Conservation (phyloP, 2,329 filamentous ascomycete genomes). For the Penicillium sp. region DNA sequence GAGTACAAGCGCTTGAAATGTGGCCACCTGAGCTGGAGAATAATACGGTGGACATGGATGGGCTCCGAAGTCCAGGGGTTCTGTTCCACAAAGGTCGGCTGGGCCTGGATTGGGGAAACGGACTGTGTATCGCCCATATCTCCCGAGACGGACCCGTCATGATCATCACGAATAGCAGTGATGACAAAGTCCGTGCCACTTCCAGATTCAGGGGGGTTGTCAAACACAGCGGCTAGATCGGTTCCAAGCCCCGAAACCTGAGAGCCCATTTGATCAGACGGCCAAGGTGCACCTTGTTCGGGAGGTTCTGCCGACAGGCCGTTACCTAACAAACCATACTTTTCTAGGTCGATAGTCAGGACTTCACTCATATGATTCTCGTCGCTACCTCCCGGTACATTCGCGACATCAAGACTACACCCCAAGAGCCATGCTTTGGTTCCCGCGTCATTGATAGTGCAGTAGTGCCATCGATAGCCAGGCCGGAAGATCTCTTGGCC, state of each 20-base stretch:
- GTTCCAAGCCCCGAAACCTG: constrained; percentile 68
- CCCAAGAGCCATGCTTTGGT: constrained; percentile 97
- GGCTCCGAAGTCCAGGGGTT: constrained; percentile 64
- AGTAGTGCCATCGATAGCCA: constrained; percentile 98
- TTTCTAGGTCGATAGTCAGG: constrained; percentile 85
- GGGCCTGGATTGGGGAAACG: constrained; percentile 27
- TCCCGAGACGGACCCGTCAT: constrained; percentile 45
- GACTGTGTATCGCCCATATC: constrained; percentile 47
- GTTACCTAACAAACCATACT: constrained; percentile 86
- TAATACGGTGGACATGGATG: constrained; percentile 93
- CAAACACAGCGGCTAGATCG: constrained; percentile 83
- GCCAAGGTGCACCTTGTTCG: constrained; percentile 47
- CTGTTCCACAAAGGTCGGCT: constrained; percentile 35
- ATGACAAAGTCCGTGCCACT: constrained; percentile 89
- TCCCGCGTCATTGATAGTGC: constrained; percentile 89
- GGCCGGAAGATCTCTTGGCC: constrained; percentile 88
- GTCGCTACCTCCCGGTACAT: constrained; percentile 66
- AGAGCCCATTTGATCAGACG: constrained; percentile 55
- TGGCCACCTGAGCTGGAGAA: constrained; percentile 91
- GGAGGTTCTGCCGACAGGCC: constrained; percentile 59
- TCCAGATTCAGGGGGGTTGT: constrained; percentile 76
- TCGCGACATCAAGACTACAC: constrained; percentile 71
- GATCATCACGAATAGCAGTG: constrained; percentile 76
- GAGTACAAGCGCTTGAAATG: constrained; percentile 91
- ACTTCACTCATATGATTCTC: constrained; percentile 95